Percentiles rank a stretch among this genome's conserved stretches.
Evolutionary conservation across 2,329 filamentous ascomycete genomes (phyloP).

Genomic region (Hansfordia pulvinata): DNA sequence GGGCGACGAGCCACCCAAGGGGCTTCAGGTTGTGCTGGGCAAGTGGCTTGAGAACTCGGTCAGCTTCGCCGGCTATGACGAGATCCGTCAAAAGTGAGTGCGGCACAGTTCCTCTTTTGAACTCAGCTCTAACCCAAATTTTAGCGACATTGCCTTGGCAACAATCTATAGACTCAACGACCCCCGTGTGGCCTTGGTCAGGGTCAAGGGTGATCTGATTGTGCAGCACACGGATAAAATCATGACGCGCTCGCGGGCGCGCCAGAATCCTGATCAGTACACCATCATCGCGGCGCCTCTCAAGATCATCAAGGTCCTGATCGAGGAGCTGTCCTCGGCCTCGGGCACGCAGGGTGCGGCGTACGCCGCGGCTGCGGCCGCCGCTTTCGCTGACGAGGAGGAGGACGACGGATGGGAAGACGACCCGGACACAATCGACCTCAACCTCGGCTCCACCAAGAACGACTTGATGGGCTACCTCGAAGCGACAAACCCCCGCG

Average conservation of each 20-base stretch:
- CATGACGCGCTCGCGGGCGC: slow-evolving; percentile 85
- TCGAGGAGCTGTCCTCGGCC: slow-evolving; percentile 79
- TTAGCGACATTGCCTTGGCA: slow-evolving; percentile 77
- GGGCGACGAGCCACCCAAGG: slow-evolving; percentile 67
- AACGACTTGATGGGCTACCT: slow-evolving; percentile 70
- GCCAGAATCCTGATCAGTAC: slow-evolving; percentile 79
- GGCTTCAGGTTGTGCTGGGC: slow-evolving; percentile 75
- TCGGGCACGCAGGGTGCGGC: slow-evolving; percentile 50
- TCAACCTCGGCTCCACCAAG: slow-evolving; percentile 56
- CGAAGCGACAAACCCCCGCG: slow-evolving; percentile 44
- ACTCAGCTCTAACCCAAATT: slow-evolving; percentile 15
- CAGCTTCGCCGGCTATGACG: slow-evolving; percentile 95
- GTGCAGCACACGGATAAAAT: slow-evolving; percentile 69
- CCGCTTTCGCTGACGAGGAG: slow-evolving; percentile 43
- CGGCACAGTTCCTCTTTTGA: neutral
- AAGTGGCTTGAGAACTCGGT: slow-evolving; percentile 98
- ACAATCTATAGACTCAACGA: slow-evolving; percentile 86
- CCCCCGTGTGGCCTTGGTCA: slow-evolving; percentile 60
- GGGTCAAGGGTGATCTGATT: slow-evolving; percentile 86
- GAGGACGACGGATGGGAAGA: slow-evolving; percentile 87
- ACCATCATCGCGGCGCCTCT: slow-evolving; percentile 77
- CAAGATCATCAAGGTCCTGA: slow-evolving; percentile 92
- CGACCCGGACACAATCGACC: slow-evolving; percentile 60
- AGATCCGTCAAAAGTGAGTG: slow-evolving; percentile 89
- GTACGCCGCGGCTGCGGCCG: slow-evolving; percentile 44